Conservation (phyloP, 2,329 filamentous ascomycete species). For the Colletotrichum theobromicola region DNA sequence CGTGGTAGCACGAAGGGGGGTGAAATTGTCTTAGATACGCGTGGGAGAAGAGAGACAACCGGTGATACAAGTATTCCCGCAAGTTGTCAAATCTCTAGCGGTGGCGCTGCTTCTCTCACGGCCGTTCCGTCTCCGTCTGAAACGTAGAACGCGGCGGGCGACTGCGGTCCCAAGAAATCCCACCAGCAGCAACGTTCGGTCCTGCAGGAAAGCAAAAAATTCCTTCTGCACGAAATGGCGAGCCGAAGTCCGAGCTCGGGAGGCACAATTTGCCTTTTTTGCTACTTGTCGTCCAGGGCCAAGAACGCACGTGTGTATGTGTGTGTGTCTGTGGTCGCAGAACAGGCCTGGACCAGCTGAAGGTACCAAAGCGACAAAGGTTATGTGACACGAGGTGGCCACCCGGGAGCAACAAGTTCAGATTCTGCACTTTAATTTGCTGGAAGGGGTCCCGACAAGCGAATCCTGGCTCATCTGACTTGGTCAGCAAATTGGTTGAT, state of each 20-base stretch:
- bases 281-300: background rate
- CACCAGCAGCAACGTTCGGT: background rate
- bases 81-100: background rate
- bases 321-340: background rate
- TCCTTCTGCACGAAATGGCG: background rate
- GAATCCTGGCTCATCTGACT: constrained; percentile 16
- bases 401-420: constrained; percentile 2
- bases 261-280: background rate
- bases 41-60: constrained; percentile 4
- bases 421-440: constrained; percentile 12
- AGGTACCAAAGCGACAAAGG: background rate
- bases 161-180: background rate
- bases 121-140: background rate
- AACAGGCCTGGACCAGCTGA: constrained; percentile 2
- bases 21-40: constrained; percentile 5
- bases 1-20: background rate
- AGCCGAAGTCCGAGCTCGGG: background rate
- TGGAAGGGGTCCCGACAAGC: constrained; percentile 7
- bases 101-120: background rate
- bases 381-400: background rate
- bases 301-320: background rate
- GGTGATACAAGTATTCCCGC: background rate
- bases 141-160: constrained; percentile 1
- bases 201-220: background rate
- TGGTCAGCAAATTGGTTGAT: constrained; percentile 13